Evolutionary conservation across 352 stramenopile genomes (phyloP).

Genomic region (Globisporangium iwayamae): DNA sequence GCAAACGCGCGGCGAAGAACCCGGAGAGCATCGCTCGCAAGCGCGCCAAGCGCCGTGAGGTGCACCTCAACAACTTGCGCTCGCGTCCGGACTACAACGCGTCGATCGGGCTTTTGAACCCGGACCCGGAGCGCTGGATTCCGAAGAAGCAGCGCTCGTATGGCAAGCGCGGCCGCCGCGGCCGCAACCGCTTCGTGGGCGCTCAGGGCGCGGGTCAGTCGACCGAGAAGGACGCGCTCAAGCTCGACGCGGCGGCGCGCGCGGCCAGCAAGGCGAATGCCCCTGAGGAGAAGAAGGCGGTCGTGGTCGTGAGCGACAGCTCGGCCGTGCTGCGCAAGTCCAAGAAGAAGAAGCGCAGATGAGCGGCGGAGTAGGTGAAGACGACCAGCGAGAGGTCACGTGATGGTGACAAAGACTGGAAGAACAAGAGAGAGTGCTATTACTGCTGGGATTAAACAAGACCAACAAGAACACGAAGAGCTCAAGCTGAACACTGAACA

Average conservation of each 20-base stretch:
- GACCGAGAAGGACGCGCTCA: conserved; percentile 78
- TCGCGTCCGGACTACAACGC: conserved; percentile 71
- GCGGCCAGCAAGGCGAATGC: conserved; percentile 61
- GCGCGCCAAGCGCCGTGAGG: conserved; percentile 64
- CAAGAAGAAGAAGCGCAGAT: conserved; percentile 87
- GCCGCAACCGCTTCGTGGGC: conserved; percentile 80
- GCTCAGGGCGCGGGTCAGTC: conserved; percentile 75
- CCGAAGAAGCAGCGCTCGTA: conserved; percentile 83
- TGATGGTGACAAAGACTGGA: not conserved
- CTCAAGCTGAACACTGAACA: not conserved
- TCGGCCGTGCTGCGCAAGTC: conserved; percentile 73
- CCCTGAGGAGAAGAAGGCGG: conserved; percentile 48
- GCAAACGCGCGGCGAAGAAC: conserved; percentile 70
- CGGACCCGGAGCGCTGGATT: conserved; percentile 82
- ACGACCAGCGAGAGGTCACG: not conserved
- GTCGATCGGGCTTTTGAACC: conserved; percentile 69
- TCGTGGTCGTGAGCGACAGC: conserved; percentile 49
- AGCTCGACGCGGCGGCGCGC: conserved; percentile 76
- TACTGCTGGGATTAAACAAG: not conserved
- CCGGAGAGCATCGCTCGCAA: conserved; percentile 70
- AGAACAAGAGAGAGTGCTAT: not conserved
- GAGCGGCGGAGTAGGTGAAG: conserved; percentile 12
- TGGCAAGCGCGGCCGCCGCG: conserved; percentile 66
- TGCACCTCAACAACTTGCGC: conserved; percentile 54
- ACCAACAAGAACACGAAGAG: not conserved